phyloP scores from a whole-genome alignment of 208 protist genomes.

The Trypanosoma brucei region DNA sequence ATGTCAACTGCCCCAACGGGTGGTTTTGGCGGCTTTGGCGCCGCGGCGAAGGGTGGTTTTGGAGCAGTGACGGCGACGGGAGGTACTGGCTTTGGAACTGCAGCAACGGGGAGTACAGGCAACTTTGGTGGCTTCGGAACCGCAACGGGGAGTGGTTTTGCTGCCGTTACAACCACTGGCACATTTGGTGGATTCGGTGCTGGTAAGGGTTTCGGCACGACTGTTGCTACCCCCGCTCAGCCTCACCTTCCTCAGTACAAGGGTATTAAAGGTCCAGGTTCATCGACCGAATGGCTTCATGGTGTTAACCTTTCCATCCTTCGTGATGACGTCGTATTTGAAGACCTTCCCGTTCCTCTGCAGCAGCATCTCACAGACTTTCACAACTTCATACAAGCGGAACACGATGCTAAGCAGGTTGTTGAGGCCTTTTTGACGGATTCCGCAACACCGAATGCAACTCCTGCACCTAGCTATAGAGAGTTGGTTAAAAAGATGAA shows the following conservation, averaged over 20 bases:
- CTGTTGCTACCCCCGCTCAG: constrained; percentile 17
- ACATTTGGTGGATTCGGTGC: constrained; percentile 12
- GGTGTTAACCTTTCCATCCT: constrained; percentile 70
- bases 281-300: constrained; percentile 46
- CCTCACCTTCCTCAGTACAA: constrained; percentile 50
- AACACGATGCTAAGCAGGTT: constrained; percentile 47
- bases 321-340: constrained; percentile 63
- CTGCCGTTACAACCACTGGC: constrained; percentile 14
- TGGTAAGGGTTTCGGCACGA: constrained; percentile 32
- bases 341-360: constrained; percentile 53
- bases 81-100: constrained; percentile 25
- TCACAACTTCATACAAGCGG: constrained; percentile 65
- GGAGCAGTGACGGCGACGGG: constrained; percentile 17
- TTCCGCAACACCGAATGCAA: constrained; percentile 7
- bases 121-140: constrained; percentile 12
- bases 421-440: constrained; percentile 62
- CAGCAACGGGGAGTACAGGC: neutral
- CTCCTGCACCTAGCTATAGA: constrained; percentile 11
- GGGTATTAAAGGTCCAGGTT: constrained; percentile 68
- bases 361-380: constrained; percentile 78
- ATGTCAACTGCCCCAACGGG: neutral
- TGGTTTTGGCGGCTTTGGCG: constrained; percentile 13
- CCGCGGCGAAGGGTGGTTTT: constrained; percentile 11
- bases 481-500: constrained; percentile 32
- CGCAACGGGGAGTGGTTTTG: constrained; percentile 14